Base-by-base conservation (phyloP, 2,329 filamentous ascomycete genomes). In the Fusarium redolens region DNA sequence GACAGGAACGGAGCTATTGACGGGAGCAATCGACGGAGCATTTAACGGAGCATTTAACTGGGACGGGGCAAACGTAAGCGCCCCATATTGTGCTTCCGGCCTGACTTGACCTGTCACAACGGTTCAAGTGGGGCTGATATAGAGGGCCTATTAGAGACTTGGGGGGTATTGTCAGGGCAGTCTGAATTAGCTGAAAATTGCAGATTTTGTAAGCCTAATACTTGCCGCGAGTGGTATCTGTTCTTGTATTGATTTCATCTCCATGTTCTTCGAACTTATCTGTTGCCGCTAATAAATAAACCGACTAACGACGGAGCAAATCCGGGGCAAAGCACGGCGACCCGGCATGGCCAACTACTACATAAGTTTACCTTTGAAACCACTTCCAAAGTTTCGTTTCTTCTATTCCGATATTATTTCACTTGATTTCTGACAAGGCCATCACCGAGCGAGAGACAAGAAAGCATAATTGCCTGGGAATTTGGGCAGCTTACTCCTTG, bases 381-480 rank as follows among this genome's bases (percentile, higher is more conserved):
- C 4, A 0, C 7, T 10, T 13, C 13, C 8, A 8, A 43, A 10
- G 40, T 5, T 9, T 31, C 1, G 4, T 22, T 13, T 31, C 4
- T 22, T 41, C 4, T 4, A 1, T 18, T 12, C 1, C 38, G 4
- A 0, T 4, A 20, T 8, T 4, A 3, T 13, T 2, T 8, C 4
- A 8, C 2, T 12, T n/a, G 5, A 8, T n/a, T n/a, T 14, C 5
- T 3, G 14, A 25, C 2, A 5, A 18, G 5, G 0, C 1, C 3
- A 11, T 2, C 4, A 14, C 20, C 5, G 1, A 28, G 9, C 5
- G 10, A n/a, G 33, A 28, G 1, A 2, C 13, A 20, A 15, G 2
- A 28, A 28, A 52, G 17, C 20, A 38, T 3, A 30, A 20, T 20
- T n/a, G 5, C 8, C 10, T 30, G 11, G 28, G 9, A 14, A 10